Base-by-base conservation (phyloP, 352 stramenopile genomes). In the Phytophthora pseudosyringae region DNA sequence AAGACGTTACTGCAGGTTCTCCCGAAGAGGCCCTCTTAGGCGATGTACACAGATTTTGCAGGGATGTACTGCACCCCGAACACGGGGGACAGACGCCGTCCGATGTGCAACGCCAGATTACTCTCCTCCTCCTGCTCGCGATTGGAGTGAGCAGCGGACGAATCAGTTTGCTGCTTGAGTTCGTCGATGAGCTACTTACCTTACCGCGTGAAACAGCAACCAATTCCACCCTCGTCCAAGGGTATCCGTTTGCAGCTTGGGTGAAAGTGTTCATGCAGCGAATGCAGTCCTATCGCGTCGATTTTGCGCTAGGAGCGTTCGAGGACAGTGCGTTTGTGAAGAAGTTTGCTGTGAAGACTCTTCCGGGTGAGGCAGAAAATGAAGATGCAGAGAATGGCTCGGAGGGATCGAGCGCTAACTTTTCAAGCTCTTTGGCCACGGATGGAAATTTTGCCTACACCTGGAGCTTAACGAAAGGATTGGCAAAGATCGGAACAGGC, bases 381-480 rank as follows among this genome's bases (percentile, higher is more conserved):
- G 48, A 59, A 32, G 25, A 50, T 21, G 11, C 28, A 29, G 55
- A 46, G 29, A 72, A 63, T 9, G 21, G 10, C 4, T 41, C 21
- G 5, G 31, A 46, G 18, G n/a, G 10, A n/a, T 36, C 31, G n/a
- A 56, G 21, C 28, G 21, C n/a, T 29, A 61, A 47, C 18, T 46
- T 47, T 3, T 39, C 67, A 5, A 76, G 43, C 16, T 58, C 55
- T 11, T 49, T 92, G 29, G 68, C 84, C 1, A 87, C 76, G 0
- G 80, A 92, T 58, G 84, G 83, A n/a, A 91, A 35, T 25, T 93
- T 84, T 58, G 35, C 87, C 9, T 94, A 89, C 51, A 75, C 60
- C 8, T 94, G 84, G 82, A 83, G 63, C 55, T 28, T 70, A 10
- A 40, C 39, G 1, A 68, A 67, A 6, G 83, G 83, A 0, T 49